Evolutionary conservation across 2,329 filamentous ascomycete genomes (phyloP).

Genomic region (Penicillium sp.): DNA sequence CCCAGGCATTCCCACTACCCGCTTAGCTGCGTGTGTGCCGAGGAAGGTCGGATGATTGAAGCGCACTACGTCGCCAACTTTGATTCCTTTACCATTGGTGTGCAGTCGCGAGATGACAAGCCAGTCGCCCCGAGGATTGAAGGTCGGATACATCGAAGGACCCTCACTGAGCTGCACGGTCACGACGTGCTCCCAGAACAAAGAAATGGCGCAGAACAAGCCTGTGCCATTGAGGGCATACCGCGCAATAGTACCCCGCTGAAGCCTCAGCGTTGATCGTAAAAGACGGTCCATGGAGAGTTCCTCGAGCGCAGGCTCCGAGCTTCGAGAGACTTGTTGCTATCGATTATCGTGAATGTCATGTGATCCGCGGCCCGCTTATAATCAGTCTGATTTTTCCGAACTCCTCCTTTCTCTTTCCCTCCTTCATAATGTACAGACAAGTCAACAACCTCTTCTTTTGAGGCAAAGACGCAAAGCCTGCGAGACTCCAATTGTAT

Average conservation of each 20-base stretch:
- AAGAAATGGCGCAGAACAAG: constrained; percentile 35
- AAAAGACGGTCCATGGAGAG: constrained; percentile 30
- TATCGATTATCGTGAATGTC: constrained; percentile 6
- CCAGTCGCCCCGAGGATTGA: constrained; percentile 65
- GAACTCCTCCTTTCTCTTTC: neutral
- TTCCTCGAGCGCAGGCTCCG: constrained; percentile 6
- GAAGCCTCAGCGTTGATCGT: constrained; percentile 26
- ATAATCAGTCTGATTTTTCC: constrained; percentile 15
- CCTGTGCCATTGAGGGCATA: constrained; percentile 33
- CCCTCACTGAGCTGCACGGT: constrained; percentile 62
- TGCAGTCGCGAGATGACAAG: constrained; percentile 67
- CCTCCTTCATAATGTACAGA: neutral
- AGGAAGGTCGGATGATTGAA: constrained; percentile 71
- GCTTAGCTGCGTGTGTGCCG: constrained; percentile 67
- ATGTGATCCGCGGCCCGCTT: constrained; percentile 12
- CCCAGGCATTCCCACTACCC: constrained; percentile 70
- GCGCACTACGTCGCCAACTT: constrained; percentile 79
- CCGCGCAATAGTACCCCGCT: constrained; percentile 25
- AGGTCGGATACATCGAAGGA: constrained; percentile 86
- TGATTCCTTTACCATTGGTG: constrained; percentile 63
- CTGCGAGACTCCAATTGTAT: neutral
- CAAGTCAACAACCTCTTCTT: neutral
- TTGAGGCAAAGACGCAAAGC: neutral
- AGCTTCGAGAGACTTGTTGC: constrained; percentile 4
- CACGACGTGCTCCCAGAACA: constrained; percentile 59